Evolutionary conservation across 441 rosid species (phyloP).

Genomic region (Francoa sonchifolia): DNA sequence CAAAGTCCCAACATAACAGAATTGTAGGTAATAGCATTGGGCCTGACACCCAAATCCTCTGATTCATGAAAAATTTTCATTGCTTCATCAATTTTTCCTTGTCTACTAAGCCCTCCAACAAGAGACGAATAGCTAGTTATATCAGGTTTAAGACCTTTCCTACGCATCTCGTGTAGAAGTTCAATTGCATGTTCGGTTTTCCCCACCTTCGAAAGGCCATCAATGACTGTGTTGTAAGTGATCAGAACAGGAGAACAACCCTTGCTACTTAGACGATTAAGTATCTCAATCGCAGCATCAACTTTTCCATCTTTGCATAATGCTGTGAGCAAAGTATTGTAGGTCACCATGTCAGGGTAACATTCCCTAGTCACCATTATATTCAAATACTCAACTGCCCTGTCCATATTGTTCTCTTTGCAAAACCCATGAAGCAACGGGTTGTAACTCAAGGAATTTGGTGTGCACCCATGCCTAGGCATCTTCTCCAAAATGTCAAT

Average conservation of each 20-base stretch:
- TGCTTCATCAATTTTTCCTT: constrained; percentile 76
- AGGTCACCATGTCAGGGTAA: constrained; percentile 62
- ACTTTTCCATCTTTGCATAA: constrained; percentile 54
- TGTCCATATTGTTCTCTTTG: constrained; percentile 71
- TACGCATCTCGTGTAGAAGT: no score
- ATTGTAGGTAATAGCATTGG: constrained; percentile 63
- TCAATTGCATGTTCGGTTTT: no score
- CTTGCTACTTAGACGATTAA: constrained; percentile 28
- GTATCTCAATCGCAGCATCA: constrained; percentile 43
- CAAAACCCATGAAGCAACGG: constrained; percentile 78
- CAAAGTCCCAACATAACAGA: constrained; percentile 67
- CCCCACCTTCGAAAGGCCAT: constrained; percentile 51
- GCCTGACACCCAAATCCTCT: constrained; percentile 51
- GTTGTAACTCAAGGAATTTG: constrained; percentile 71
- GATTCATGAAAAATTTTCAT: constrained; percentile 59
- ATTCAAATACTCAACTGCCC: constrained; percentile 73
- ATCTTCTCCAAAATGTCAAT: constrained; percentile 75
- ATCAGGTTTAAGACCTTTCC: no score
- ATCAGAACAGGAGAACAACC: constrained; percentile 52
- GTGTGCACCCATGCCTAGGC: constrained; percentile 69
- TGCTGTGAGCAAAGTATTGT: constrained; percentile 54
- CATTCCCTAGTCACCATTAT: constrained; percentile 67
- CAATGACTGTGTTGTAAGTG: constrained; percentile 59
- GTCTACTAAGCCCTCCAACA: no score
- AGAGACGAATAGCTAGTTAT: no score